Conservation (phyloP, 768 basidiomycete genomes). For the Cubamyces sp. region DNA sequence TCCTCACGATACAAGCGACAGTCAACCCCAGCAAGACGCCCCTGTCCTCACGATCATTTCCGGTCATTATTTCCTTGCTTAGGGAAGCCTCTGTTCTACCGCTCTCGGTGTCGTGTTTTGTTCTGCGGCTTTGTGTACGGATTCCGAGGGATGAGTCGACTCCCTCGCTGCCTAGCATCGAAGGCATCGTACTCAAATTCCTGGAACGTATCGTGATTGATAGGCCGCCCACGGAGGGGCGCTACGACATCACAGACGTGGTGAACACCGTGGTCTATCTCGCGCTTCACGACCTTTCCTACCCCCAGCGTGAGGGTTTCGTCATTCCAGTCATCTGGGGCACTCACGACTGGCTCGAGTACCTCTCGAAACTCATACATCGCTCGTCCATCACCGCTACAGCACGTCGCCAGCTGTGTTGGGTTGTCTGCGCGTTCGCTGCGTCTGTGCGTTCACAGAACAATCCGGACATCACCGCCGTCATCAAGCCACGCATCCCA, state of each 20-base stretch:
- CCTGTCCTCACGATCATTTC: background rate
- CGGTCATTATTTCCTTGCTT: background rate
- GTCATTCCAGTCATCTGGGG: background rate
- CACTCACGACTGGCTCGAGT: background rate
- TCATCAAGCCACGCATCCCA: background rate
- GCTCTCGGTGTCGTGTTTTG: background rate
- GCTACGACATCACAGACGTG: background rate
- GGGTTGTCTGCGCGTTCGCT: background rate
- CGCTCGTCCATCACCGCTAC: background rate
- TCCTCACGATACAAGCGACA: background rate
- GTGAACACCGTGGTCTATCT: slow-evolving; percentile 5
- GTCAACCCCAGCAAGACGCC: background rate
- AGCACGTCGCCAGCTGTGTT: background rate
- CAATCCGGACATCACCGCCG: background rate
- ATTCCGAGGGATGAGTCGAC: background rate
- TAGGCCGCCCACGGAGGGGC: background rate
- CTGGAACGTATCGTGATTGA: background rate
- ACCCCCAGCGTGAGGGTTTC: background rate
- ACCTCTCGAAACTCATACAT: background rate
- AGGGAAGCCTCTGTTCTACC: background rate
- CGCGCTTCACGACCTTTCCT: background rate
- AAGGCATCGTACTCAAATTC: background rate
- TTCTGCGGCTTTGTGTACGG: background rate
- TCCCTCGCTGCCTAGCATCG: background rate
- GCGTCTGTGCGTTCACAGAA: background rate